phyloP scores from a whole-genome alignment of 2,329 filamentous ascomycete genomes.

The Xylaria hypoxylon region DNA sequence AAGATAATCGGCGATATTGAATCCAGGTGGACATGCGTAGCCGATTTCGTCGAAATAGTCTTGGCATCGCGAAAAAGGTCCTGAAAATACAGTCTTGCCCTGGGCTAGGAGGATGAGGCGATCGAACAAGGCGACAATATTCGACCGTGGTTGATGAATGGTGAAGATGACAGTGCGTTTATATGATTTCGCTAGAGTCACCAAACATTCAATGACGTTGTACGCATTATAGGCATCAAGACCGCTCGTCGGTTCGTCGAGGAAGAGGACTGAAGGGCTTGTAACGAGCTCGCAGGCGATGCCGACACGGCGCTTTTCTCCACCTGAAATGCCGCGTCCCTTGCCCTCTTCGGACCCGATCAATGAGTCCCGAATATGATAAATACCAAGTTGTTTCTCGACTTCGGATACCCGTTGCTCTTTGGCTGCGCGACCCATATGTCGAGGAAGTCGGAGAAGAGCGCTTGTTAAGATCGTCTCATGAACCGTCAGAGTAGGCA shows the following conservation, averaged over 20 bases:
- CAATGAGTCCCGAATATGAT: constrained; percentile 91
- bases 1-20: constrained; percentile 98
- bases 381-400: constrained; percentile 94
- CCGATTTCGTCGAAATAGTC: constrained; percentile 92
- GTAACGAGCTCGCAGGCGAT: constrained; percentile 98
- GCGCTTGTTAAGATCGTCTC: constrained; percentile 97
- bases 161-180: constrained; percentile 98
- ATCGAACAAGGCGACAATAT: constrained; percentile 97
- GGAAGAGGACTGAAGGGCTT: constrained; percentile 94
- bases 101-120: constrained; percentile 90
- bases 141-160: constrained; percentile 96
- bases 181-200: constrained; percentile 94
- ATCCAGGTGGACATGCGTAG: constrained; percentile 92
- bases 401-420: constrained; percentile 92
- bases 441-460: constrained; percentile 86
- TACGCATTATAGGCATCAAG: constrained; percentile 97
- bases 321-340: constrained; percentile 94
- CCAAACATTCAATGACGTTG: constrained; percentile 96
- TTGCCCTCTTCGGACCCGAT: constrained; percentile 97
- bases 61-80: constrained; percentile 88
- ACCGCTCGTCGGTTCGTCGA: constrained; percentile 97
- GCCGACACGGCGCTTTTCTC: constrained; percentile 94
- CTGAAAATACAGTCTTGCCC: constrained; percentile 92
- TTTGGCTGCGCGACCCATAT: constrained; percentile 90
- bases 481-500: constrained; percentile 95